Base-by-base conservation (phyloP, 2,329 filamentous ascomycete species). In the Talaromyces piceae region DNA sequence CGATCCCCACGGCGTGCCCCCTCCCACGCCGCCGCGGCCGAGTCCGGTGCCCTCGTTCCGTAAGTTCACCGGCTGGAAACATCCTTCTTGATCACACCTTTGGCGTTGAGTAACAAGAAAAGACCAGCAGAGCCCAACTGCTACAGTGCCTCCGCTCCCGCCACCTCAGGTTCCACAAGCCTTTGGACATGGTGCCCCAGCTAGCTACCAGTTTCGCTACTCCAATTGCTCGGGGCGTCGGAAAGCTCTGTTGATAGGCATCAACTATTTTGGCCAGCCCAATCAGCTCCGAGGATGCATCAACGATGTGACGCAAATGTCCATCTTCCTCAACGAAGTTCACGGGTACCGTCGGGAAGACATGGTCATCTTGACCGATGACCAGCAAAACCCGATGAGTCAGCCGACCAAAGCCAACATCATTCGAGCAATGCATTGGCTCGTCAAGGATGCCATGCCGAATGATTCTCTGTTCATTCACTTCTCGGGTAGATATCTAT, bases 221-320 rank as follows among this genome's bases (percentile, higher is more conserved):
- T 95, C 90, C 41, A 84, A 85, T 56, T 97, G 91, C 67, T 94
- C 87, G 3, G 91, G 91, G 48, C 81, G 84, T 56, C 79, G 91
- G 63, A 95, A 95, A 72, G 91, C 91, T 2, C 75, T 96, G 13
- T 73, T 97, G 49, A 91, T 96, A 59, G 91, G 91, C 39, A 95
- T 96, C 75, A 96, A 96, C 73, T 96, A 97, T 71, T 93, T 95
- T 64, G 86, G 87, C 45, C 91, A 96, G 71, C 81, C 87, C 47
- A 91, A 91, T 41, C 86, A 95, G 73, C 77, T 96, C 26, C 78
- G 88, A 54, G 91, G 91, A 30, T 97, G 91, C 64, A 96, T 96
- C 76, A 96, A 97, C 68, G 91, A 97, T 67, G 91, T 96, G 45
- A 87, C 90, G 68, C 95, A 96, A 73, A 95, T 97, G 88, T 95